A percentile compares a stretch with the other conserved stretches of the same genome.
These are phyloP conservation scores for Talaromyces piceae DNA, from an alignment of 2,329 filamentous ascomycete species.

Conservation along the genomic window DNA sequence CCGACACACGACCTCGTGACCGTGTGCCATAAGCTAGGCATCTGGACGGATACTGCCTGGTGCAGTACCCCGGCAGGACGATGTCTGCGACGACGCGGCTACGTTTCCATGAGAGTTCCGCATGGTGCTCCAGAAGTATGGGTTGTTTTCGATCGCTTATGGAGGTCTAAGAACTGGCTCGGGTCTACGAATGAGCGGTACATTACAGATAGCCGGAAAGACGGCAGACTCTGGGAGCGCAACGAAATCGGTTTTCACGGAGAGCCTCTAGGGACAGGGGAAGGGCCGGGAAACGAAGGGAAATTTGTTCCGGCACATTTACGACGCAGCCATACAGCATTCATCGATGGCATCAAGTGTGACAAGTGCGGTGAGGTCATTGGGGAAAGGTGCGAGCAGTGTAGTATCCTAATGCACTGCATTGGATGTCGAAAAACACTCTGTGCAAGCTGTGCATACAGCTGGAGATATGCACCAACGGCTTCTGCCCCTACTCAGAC, in stretches of 20 bases:
- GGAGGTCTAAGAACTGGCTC: conserved; percentile 53
- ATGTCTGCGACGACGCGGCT: conserved; percentile 50
- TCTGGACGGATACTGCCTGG: conserved; percentile 57
- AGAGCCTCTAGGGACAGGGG: conserved; percentile 47
- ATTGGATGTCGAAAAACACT: conserved; percentile 54
- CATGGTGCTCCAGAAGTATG: conserved; percentile 52
- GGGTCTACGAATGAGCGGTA: conserved; percentile 33
- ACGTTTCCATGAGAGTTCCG: conserved; percentile 48
- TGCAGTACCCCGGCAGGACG: conserved; percentile 52
- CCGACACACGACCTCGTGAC: conserved; percentile 54
- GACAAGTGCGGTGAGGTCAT: conserved; percentile 48
- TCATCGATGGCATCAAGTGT: conserved; percentile 48
- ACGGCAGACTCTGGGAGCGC: conserved; percentile 51
- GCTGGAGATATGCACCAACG: conserved; percentile 41
- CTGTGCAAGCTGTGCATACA: conserved; percentile 53
- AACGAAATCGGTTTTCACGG: conserved; percentile 48
- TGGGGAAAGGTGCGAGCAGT: conserved; percentile 52
- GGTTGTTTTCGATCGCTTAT: conserved; percentile 55
- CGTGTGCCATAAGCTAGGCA: conserved; percentile 51
- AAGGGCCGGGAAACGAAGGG: conserved; percentile 39
- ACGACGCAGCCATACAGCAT: conserved; percentile 46
- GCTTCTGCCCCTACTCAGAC: conserved; percentile 19
- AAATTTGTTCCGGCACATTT: conserved; percentile 49
- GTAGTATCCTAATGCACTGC: conserved; percentile 55
- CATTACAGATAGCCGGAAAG: conserved; percentile 28